A percentile compares a stretch with the other conserved stretches of the same genome.
Conservation (phyloP, 352 stramenopile genomes). For the Phytophthora quininea region DNA sequence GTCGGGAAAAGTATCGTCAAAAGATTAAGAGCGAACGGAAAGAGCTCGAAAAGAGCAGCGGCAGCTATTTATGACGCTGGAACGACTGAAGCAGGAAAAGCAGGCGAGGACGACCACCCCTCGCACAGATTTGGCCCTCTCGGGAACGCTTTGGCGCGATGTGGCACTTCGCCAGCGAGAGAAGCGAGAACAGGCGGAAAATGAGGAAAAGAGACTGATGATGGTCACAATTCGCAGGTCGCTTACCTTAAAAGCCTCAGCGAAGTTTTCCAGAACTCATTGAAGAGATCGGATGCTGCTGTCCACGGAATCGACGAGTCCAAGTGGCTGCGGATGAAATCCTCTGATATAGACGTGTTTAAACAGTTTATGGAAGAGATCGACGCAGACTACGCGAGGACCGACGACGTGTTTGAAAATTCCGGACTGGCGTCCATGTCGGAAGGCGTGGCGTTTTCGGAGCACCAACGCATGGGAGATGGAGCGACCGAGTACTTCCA, state of each 20-base stretch:
- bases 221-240: background rate
- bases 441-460: background rate
- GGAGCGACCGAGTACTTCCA: constrained; percentile 19
- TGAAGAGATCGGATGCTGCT: background rate
- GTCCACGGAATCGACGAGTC: background rate
- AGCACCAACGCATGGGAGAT: background rate
- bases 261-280: background rate
- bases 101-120: background rate
- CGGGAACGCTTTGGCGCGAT: background rate
- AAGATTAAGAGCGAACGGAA: background rate
- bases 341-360: constrained; percentile 6
- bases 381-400: constrained; percentile 6
- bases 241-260: background rate
- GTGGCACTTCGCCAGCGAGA: background rate
- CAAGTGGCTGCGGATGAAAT: constrained; percentile 2
- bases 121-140: background rate
- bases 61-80: background rate
- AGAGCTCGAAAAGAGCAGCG: background rate
- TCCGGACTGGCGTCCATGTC: background rate
- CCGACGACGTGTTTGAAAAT: constrained; percentile 14
- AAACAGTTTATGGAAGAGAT: constrained; percentile 13
- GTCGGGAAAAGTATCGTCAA: background rate
- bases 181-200: background rate
- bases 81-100: background rate
- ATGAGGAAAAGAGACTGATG: background rate